Base-by-base conservation (phyloP, 2,329 filamentous ascomycete genomes). In the Ampelomyces quisqualis region DNA sequence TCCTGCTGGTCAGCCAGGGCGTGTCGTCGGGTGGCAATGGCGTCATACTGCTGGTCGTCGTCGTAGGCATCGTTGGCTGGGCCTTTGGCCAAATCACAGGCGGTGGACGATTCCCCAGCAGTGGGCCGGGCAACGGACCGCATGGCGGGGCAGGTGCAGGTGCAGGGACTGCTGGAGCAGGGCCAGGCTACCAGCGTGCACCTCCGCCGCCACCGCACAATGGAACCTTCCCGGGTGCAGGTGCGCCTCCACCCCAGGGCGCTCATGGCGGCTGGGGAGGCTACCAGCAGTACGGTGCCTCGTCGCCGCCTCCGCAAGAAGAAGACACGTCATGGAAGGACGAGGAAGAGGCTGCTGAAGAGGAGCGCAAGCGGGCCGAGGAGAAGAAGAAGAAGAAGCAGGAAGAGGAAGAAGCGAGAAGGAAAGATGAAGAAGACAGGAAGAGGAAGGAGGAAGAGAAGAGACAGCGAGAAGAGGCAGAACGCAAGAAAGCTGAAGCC, bases 61-160 rank as follows among this genome's bases (percentile, higher is more conserved):
- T 80, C 5, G 84, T 95, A 18, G 89, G 84, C 4, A 71, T 93
- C 19, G 84, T 81, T 7, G 88, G 86, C 3, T 95, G 90, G 89
- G 81, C 84, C 2, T 73, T 84, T 54, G 87, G 86, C 11, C 80
- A 82, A 59, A 81, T 77, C 44, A 81, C 85, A 60, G 73, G 65
- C 8, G 74, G 77, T 56, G 73, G 76, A 34, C 67, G 66, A 3
- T 59, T 58, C 28, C 57, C 49, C 23, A 62, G 64, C 19, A 46
- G 57, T 22, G 54, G 55, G 4, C 47, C 54, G 30, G 51, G 57
- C 27, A 45, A 43, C 33, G 64, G 66, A 30, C 57, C 61, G 24
- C 51, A 61, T 20, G 58, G 58, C 8, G 64, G 61, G 14, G 65
- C 54, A 24, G 61, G 61, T 21, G 57, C 60, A 6, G 64, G 61